A percentile compares a stretch with the other conserved stretches of the same genome.
phyloP scores from a whole-genome alignment of 2,329 filamentous ascomycete species.

The Neofusicoccum sp. region DNA sequence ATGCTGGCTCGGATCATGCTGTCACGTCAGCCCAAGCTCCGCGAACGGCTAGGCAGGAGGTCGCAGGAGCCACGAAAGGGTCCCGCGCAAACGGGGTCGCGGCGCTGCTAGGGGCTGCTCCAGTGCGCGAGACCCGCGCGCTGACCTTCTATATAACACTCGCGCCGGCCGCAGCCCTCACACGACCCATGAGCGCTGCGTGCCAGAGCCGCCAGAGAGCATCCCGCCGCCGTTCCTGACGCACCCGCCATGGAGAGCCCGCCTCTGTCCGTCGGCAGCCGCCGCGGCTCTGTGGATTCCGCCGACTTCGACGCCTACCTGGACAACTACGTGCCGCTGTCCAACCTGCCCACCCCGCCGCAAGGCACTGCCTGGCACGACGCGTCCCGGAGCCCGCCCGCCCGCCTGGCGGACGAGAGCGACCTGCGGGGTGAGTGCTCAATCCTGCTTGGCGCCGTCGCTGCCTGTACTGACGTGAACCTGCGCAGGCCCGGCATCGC shows the following conservation, averaged over 20 bases:
- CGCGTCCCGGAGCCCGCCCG: not conserved
- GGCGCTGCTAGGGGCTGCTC: constrained; percentile 15
- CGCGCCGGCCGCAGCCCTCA: constrained; percentile 9
- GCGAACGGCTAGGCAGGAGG: constrained; percentile 22
- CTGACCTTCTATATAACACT: constrained; percentile 17
- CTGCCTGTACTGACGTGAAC: constrained; percentile 13
- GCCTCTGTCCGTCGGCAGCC: constrained; percentile 19
- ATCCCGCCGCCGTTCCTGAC: not conserved
- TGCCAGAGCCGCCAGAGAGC: not conserved
- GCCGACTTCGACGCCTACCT: constrained; percentile 44
- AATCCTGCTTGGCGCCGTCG: not conserved
- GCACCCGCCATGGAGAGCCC: constrained; percentile 21
- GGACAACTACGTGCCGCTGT: constrained; percentile 41
- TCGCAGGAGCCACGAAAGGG: constrained; percentile 19
- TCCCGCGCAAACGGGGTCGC: constrained; percentile 18
- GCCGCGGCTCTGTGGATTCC: constrained; percentile 30
- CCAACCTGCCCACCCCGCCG: constrained; percentile 45
- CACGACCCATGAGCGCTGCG: not conserved
- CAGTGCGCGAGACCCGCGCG: constrained; percentile 10
- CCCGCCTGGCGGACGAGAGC: not conserved
- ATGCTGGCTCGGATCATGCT: constrained; percentile 22
- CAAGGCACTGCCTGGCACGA: constrained; percentile 20
- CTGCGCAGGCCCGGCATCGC: constrained; percentile 34
- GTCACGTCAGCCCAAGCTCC: constrained; percentile 21
- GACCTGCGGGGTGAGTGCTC: constrained; percentile 19